Base-by-base conservation (phyloP, 805 yeast genomes). In the Debaryomyces tyrocola region DNA sequence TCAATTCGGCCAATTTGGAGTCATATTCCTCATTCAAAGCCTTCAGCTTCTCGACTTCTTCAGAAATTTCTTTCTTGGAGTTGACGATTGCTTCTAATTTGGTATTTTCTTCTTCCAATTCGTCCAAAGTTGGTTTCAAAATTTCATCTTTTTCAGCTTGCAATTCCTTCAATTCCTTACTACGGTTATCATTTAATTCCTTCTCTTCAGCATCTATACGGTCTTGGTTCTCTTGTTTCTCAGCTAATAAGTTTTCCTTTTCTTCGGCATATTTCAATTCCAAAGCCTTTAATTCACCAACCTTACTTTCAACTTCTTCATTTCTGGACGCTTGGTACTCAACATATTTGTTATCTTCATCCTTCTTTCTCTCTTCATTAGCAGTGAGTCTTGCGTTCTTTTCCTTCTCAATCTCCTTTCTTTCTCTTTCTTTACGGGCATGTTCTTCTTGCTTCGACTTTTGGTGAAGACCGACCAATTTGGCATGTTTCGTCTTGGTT, bases 131-230 rank as follows among this genome's bases (percentile, higher is more conserved):
- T 40, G 88, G 88, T 41, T 77, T 74, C 52, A 82, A 60, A 41
- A 74, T 75, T 46, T 69, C 79, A 55, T 80, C 84, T 54, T 75
- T 74, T 55, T 77, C 84, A 11, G 69, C 66, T 58, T 81, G 80
- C 62, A 79, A 66, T 33, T 70, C 72, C 14, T 63, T 66, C 59
- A 78, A 77, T 45, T 77, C 80, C 11, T 60, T 62, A 50, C 70
- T 68, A 56, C 84, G 73, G 38, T 62, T 74, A n/a, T 58, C 61
- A 51, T 74, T 74, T 51, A 73, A 69, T 20, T 60, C 76, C 3
- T 62, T 65, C 54, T 78, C 81, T 47, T 68, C 73, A 20, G 59
- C 67, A 45, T 67, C 73, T 41, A 79, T 67, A 44, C 65, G 64
- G 39, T 73, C 75, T 53, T 74, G 78, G 50, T 75, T 73, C 33